A percentile compares a stretch with the other conserved stretches of the same genome.
Conservation (phyloP, 2,329 filamentous ascomycete species). For the Leptographium galeiforme region DNA sequence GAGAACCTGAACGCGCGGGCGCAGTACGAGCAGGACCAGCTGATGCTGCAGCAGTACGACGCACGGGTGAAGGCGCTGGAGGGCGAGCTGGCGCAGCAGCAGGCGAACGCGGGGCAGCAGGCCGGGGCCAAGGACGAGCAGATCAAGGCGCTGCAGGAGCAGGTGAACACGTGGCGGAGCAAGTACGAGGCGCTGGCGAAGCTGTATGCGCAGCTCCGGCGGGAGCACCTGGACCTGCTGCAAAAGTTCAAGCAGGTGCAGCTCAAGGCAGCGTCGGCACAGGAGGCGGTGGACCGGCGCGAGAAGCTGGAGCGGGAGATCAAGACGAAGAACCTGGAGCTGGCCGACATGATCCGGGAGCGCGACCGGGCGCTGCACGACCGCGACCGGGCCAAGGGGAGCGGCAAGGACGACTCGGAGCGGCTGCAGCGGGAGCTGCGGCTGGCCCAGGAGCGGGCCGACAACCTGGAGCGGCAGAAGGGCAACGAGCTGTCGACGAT, state of each 20-base stretch:
- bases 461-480: slow-evolving; percentile 85
- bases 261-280: slow-evolving; percentile 89
- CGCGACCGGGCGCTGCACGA: slow-evolving; percentile 88
- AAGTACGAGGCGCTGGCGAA: slow-evolving; percentile 97
- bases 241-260: slow-evolving; percentile 96
- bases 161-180: slow-evolving; percentile 92
- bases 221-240: slow-evolving; percentile 86
- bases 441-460: slow-evolving; percentile 79
- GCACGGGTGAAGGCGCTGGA: slow-evolving; percentile 87
- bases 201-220: slow-evolving; percentile 87
- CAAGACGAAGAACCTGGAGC: slow-evolving; percentile 98
- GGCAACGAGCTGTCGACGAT: slow-evolving; percentile 89
- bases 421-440: slow-evolving; percentile 89
- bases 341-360: slow-evolving; percentile 97
- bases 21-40: slow-evolving; percentile 92
- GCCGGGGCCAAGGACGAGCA: slow-evolving; percentile 86
- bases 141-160: slow-evolving; percentile 82
- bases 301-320: slow-evolving; percentile 95
- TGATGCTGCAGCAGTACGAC: slow-evolving; percentile 95
- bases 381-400: slow-evolving; percentile 73
- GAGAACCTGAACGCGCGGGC: slow-evolving; percentile 90
- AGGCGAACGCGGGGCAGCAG: slow-evolving; percentile 74
- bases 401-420: slow-evolving; percentile 84
- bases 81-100: slow-evolving; percentile 69
- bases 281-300: slow-evolving; percentile 87